These are phyloP conservation scores for Megacollybia platyphylla DNA, from an alignment of 1,284 basidiomycete species.

Conservation along the genomic window DNA sequence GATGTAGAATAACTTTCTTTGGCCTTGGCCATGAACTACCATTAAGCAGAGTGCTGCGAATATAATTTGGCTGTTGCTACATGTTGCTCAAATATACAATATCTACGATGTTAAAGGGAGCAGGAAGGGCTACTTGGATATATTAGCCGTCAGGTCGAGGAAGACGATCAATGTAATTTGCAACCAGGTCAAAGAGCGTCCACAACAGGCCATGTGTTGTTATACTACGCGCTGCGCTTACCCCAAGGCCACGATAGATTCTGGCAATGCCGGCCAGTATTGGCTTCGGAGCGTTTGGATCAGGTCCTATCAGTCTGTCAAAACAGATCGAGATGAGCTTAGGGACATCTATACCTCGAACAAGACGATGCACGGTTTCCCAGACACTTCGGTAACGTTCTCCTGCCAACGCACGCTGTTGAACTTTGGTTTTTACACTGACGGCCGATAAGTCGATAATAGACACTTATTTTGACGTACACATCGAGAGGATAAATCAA, in stretches of 20 bases:
- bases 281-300: slow-evolving; percentile 60
- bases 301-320: slow-evolving; percentile 40
- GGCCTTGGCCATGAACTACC: background rate
- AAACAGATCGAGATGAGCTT: background rate
- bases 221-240: slow-evolving; percentile 71
- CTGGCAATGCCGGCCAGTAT: slow-evolving; percentile 57
- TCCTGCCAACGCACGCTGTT: slow-evolving; percentile 77
- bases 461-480: slow-evolving; percentile 26
- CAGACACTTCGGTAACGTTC: slow-evolving; percentile 52
- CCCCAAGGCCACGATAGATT: slow-evolving; percentile 78
- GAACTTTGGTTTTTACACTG: slow-evolving; percentile 88
- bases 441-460: slow-evolving; percentile 4
- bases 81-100: slow-evolving; percentile 1
- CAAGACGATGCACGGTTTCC: slow-evolving; percentile 66
- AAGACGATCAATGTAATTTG: slow-evolving; percentile 63
- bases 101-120: background rate
- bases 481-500: slow-evolving; percentile 79
- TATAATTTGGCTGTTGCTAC: slow-evolving; percentile 1
- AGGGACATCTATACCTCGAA: slow-evolving; percentile 42
- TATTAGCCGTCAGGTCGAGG: slow-evolving; percentile 17
- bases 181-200: slow-evolving; percentile 72
- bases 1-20: slow-evolving; percentile 2
- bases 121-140: background rate
- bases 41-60: slow-evolving; percentile 1
- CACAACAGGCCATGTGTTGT: slow-evolving; percentile 76